Base-by-base conservation (phyloP, 768 basidiomycete species). In the Macrolepiota dolichaula region DNA sequence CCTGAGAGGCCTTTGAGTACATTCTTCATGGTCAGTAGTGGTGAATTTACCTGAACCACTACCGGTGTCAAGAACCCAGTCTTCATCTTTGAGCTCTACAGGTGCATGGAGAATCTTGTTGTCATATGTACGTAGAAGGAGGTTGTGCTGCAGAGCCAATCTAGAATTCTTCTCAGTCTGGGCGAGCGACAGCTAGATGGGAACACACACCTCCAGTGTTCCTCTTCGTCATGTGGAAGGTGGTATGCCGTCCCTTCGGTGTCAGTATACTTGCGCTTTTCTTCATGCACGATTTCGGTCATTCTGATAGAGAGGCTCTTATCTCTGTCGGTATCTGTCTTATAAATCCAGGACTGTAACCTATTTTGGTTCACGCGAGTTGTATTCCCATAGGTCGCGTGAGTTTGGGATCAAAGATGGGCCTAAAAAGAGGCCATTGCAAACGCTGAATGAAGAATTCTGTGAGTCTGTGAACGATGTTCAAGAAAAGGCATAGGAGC, bases 211-310 rank as follows among this genome's bases (percentile, higher is more conserved):
- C 58, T 52, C 24, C 50, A 52, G 40, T 61, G 46, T 38, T 62
- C 46, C 37, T 56, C 55, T 17, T 49, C 50, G 32, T 54, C 52
- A 37, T 62, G 59, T 19, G 58, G 58, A 50, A 56, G 51, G 36
- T 51, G 50, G 13, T 55, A 54, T 15, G 44, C 55, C 17, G 53
- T 49, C 24, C 56, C 44, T n/a, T 24, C 12, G 22, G 36, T 46
- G 22, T 50, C 17, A 17, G 47, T 55, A 25, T 49, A 62, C 3
- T 56, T 51, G 6, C 51, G 55, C 11, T 17, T 22, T 52, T 24
- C 32, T n/a, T n/a, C 37, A 19, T 49, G 62, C 27, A 44, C 17
- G 27, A 36, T 53, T 35, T 19, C 47, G 15, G 15, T 9, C 52
- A 56, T 62, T 36, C 22, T 2, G 38, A 13, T 65, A 44, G 42